Conservation (phyloP, 306 rosid genomes). For the Dalbergia cochinchinensis region DNA sequence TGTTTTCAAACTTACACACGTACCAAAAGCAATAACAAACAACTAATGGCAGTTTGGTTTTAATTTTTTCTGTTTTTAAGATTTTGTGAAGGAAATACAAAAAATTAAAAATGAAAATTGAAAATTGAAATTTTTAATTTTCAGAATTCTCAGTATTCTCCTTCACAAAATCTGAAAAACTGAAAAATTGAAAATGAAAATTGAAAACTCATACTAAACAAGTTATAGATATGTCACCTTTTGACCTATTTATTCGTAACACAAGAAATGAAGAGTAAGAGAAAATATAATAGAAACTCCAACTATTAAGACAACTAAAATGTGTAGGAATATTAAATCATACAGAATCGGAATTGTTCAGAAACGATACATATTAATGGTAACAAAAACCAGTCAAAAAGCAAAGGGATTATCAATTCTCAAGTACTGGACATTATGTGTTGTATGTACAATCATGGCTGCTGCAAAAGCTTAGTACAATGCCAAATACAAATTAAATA, state of each 20-base stretch:
- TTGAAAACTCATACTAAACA: too few species aligned
- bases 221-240: slow-evolving; percentile 25
- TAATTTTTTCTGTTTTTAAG: too few species aligned
- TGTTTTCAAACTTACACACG: slow-evolving; percentile 12
- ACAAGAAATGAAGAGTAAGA: background rate
- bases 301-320: slow-evolving; percentile 1
- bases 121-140: too few species aligned
- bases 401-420: background rate
- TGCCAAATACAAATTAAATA: slow-evolving; percentile 25
- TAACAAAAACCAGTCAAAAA: slow-evolving; percentile 23
- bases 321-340: background rate
- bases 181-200: too few species aligned
- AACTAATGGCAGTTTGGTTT: too few species aligned
- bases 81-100: too few species aligned
- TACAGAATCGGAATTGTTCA: background rate
- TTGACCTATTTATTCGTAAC: slow-evolving; percentile 28
- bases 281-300: background rate
- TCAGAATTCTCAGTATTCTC: too few species aligned
- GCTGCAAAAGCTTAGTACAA: slow-evolving; percentile 48
- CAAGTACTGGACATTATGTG: slow-evolving; percentile 19
- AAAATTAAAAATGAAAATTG: too few species aligned
- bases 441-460: slow-evolving; percentile 42
- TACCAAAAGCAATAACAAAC: slow-evolving; percentile 3
- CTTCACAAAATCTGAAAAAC: too few species aligned
- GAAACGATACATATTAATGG: background rate